Conservation (phyloP, 331 rosid species). For the Erythrophleum ivorense region DNA sequence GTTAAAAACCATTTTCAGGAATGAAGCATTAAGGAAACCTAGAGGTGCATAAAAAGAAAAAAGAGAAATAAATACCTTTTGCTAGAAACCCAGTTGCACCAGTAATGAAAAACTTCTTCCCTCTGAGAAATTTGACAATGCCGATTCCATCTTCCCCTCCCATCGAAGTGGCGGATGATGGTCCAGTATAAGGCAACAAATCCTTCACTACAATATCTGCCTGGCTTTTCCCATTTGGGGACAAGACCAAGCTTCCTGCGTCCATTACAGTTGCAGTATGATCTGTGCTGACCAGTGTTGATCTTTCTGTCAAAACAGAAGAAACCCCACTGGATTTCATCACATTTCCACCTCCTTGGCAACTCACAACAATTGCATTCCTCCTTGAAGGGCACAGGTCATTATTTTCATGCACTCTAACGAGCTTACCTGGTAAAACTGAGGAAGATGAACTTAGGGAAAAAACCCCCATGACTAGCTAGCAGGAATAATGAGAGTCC, state of each 20-base stretch:
- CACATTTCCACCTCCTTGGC: constrained; percentile 67
- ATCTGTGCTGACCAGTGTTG: constrained; percentile 48
- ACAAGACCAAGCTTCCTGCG: constrained; percentile 29
- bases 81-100: constrained; percentile 97
- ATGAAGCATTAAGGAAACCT: constrained; percentile 1
- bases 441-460: constrained; percentile 56
- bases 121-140: constrained; percentile 76
- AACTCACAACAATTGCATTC: constrained; percentile 49
- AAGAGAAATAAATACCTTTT: constrained; percentile 58
- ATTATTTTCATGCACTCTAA: constrained; percentile 42
- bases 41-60: not conserved
- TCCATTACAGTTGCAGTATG: constrained; percentile 57
- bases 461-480: constrained; percentile 65
- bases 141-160: constrained; percentile 81
- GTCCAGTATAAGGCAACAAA: constrained; percentile 63
- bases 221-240: constrained; percentile 30
- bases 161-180: constrained; percentile 47
- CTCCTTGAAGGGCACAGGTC: constrained; percentile 45
- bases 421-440: constrained; percentile 41
- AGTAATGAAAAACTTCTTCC: constrained; percentile 78
- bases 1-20: not conserved
- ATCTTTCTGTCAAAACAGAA: constrained; percentile 55
- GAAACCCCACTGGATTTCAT: constrained; percentile 53
- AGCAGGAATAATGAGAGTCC: constrained; percentile 32
- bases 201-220: constrained; percentile 54